A percentile compares a stretch with the other conserved stretches of the same genome.
phyloP scores from a whole-genome alignment of 176 grass and related monocot genomes.

The Ensete glaucum region DNA sequence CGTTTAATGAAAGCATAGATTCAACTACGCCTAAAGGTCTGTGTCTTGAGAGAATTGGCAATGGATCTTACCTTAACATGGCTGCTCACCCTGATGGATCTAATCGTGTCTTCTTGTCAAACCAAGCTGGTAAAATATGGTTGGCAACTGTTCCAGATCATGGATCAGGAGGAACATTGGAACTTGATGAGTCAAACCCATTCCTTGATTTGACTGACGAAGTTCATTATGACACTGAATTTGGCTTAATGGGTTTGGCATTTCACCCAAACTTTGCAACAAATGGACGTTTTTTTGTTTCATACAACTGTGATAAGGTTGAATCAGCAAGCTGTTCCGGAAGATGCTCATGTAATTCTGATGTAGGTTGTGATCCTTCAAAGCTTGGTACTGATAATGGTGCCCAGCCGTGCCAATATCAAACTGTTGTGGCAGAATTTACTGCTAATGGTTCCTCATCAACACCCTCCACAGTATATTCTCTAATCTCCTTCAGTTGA shows the following conservation, averaged over 20 bases:
- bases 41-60: constrained; percentile 78
- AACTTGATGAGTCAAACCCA: constrained; percentile 30
- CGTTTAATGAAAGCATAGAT: constrained; percentile 30
- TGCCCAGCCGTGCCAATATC: constrained; percentile 61
- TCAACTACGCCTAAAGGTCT: constrained; percentile 44
- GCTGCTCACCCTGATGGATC: constrained; percentile 77
- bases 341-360: constrained; percentile 84
- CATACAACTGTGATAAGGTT: constrained; percentile 82
- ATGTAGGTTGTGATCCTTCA: constrained; percentile 65
- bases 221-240: constrained; percentile 47
- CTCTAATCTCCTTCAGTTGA: not conserved
- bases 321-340: constrained; percentile 53
- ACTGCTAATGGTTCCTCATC: constrained; percentile 49
- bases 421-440: constrained; percentile 76
- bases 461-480: constrained; percentile 38
- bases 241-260: constrained; percentile 54
- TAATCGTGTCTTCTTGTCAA: constrained; percentile 47
- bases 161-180: constrained; percentile 30
- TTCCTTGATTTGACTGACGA: constrained; percentile 84
- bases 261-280: constrained; percentile 68
- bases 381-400: constrained; percentile 45
- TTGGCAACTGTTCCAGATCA: constrained; percentile 52
- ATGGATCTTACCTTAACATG: constrained; percentile 70
- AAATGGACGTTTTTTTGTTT: constrained; percentile 87
- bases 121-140: constrained; percentile 60